Base-by-base conservation (phyloP, 345 rosid species). In the Ceriops tagal region DNA sequence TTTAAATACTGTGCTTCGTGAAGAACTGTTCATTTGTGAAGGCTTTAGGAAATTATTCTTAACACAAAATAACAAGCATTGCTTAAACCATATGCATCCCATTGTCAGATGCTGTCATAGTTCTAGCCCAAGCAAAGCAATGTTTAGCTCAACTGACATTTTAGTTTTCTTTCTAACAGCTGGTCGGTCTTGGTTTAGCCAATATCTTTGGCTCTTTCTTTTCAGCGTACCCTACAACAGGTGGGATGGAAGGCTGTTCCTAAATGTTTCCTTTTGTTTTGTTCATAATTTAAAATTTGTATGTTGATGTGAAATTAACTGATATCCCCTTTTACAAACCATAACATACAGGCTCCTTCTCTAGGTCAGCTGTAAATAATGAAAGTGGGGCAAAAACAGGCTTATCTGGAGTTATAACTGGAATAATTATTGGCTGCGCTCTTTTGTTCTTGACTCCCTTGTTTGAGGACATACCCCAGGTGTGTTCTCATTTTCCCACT, bases 371-470 rank as follows among this genome's bases (percentile, higher is more conserved):
- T 24, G 99, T 92, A 75, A 96, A 84, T 81, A 90, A 89, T 76
- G 99, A 92, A 76, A 90, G 92, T 80, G 99, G 97, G 69, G 96
- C 98, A 20, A 96, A 84, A 84, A 83, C 98, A 16, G 96, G 99
- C 67, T 72, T 96, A 67, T 84, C 99, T 51, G 98, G 97, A 72
- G 53, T 92, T 78, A 27, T 96, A 73, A 76, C 96, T 32, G 98
- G 98, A 74, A 78, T 84, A 56, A 84, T 96, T 77, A 89, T 92
- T 83, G 82, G 85, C 55, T 96, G 98, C 75, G 82, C 98, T 70
- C 88, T 96, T 75, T 69, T 96, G 65, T 96, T 96, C 84, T 60
- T 96, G 83, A 96, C 99, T 59, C 83, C 88, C 6, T 67, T 92
- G 39, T 96, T 96, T 62, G 87, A 90, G 79, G 80, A 79, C 76